A percentile compares a stretch with the other conserved stretches of the same genome.
Conservation (phyloP, 805 yeast genomes). For the Komagataella ulmi region DNA sequence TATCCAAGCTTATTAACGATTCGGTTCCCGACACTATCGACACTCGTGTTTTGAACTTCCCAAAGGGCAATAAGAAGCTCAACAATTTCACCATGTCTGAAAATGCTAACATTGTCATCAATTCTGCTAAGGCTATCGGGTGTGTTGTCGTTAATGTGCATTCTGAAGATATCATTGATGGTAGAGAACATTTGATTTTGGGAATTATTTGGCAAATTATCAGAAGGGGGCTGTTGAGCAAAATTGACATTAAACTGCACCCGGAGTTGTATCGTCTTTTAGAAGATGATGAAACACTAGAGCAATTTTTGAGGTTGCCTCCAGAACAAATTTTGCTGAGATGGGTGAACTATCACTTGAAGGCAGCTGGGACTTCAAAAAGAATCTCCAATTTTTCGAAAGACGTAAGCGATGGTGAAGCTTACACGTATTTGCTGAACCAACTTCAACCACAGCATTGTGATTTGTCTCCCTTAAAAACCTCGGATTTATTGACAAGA, state of each 20-base stretch:
- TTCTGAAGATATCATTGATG: constrained; percentile 86
- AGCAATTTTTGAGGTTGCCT: constrained; percentile 90
- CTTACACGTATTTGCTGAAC: constrained; percentile 78
- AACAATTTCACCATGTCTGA: constrained; percentile 94
- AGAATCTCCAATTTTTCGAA: constrained; percentile 75
- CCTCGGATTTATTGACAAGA: constrained; percentile 57
- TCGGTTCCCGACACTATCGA: constrained; percentile 98
- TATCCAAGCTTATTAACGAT: constrained; percentile 90
- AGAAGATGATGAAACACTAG: constrained; percentile 94
- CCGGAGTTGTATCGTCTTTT: constrained; percentile 91
- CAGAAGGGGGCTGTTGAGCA: constrained; percentile 86
- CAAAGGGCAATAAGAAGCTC: constrained; percentile 66
- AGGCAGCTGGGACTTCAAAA: constrained; percentile 83
- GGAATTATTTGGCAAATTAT: constrained; percentile 97
- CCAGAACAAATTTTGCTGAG: constrained; percentile 94
- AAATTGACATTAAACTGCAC: constrained; percentile 90
- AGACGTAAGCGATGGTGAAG: constrained; percentile 91
- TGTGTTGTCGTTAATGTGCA: constrained; percentile 97
- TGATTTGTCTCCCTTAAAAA: constrained; percentile 72
- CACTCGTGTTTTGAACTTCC: constrained; percentile 88
- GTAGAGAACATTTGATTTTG: constrained; percentile 81
- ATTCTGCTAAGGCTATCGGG: constrained; percentile 98
- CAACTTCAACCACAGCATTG: constrained; percentile 81
- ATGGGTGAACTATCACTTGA: constrained; percentile 95
- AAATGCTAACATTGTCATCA: constrained; percentile 94